Evolutionary conservation across 495 filamentous ascomycete genomes (phyloP), one percentile per base, ranked within the genome.

Genomic region (Poronia punctata): DNA sequence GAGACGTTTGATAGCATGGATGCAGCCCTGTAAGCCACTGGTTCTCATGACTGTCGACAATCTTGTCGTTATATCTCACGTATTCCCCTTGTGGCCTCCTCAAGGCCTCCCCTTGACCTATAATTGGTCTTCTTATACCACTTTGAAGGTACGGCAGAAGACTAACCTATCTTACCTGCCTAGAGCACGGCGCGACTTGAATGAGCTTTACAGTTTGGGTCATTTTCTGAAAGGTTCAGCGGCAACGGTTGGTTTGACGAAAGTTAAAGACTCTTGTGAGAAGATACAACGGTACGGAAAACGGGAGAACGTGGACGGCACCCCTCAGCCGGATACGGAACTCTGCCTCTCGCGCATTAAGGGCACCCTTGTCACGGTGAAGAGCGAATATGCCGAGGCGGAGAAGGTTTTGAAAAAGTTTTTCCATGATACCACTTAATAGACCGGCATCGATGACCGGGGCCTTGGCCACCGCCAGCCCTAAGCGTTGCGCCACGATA

Each of bases 161-260:
- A 40, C 49, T 59, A 56, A 59, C 21, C 11, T 18, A 24, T 5
- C 20, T 15, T 30, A 12, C 20, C 16, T 30, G 39, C 50, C 31
- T 49, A 96, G 90, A 24, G 56, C 73, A 46, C 51, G 70, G 8
- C 66, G 68, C 45, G 71, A 94, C 43, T 79, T 96, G 25, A 59
- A 60, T 3, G 66, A 78, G 40, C 79, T 98, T 11, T 95, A 89
- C 12, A 70, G 69, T 11, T 78, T 94, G 18, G 92, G 92, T 17
- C 92, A 98, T 65, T 98, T 95, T 68, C 70, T 98, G 38, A 98
- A 98, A 64, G 92, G 92, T 26, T 96, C 90, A n/a, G 95, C 90
- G 7, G 92, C 92, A 14, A 97, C 93, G 5, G 78, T 98, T 35
- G 92, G 92, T 16, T 75, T 98, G 26, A 85, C 70, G 51, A 93